phyloP scores from a whole-genome alignment of 805 yeast genomes.

The Cyberlindnera mrakii region DNA sequence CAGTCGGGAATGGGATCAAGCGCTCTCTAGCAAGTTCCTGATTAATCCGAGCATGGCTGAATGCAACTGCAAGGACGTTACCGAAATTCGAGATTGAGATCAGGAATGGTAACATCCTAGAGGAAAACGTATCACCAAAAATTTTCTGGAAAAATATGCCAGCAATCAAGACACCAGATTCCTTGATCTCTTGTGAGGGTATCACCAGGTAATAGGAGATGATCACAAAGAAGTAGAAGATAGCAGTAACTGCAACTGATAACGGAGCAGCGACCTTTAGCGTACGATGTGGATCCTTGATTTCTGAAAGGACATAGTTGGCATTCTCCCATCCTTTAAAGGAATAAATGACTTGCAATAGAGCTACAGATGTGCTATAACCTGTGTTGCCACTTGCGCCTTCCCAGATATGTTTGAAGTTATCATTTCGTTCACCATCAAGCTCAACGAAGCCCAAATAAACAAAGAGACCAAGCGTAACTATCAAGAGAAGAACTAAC shows the following conservation, averaged over 20 bases:
- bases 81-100: conserved; percentile 62
- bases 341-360: conserved; percentile 54
- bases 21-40: conserved; percentile 49
- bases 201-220: conserved; percentile 45
- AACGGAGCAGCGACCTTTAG: conserved; percentile 56
- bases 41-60: conserved; percentile 53
- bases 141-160: conserved; percentile 53
- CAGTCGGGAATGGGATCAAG: conserved; percentile 42
- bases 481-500: conserved; percentile 42
- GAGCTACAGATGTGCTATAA: conserved; percentile 49
- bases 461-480: conserved; percentile 40
- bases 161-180: conserved; percentile 59
- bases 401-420: conserved; percentile 33
- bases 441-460: conserved; percentile 28
- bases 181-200: conserved; percentile 38
- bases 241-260: conserved; percentile 47
- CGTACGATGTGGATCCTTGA: conserved; percentile 49
- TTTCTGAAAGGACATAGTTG: conserved; percentile 55
- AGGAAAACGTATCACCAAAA: conserved; percentile 49
- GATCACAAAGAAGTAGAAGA: conserved; percentile 50
- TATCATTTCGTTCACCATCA: conserved; percentile 19
- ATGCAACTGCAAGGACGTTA: conserved; percentile 58
- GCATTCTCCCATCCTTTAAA: conserved; percentile 71
- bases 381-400: conserved; percentile 36
- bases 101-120: conserved; percentile 44